Evolutionary conservation across 1,284 basidiomycete species (phyloP).

Genomic region (Pseudozyma sp.): DNA sequence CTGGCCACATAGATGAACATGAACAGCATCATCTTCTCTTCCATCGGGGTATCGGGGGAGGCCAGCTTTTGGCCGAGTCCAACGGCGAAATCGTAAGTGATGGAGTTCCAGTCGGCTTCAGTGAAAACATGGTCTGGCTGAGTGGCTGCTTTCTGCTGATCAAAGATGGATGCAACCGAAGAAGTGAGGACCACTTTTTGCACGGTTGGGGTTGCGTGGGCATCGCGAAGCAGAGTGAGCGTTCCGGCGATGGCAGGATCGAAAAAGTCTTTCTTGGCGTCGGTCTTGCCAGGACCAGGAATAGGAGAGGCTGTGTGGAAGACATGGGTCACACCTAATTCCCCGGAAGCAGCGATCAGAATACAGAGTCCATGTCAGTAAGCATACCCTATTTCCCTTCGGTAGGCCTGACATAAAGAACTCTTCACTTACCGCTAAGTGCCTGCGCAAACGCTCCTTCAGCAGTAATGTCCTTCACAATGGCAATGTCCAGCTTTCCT

Average conservation of each 20-base stretch:
- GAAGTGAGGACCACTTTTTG: constrained; percentile 10
- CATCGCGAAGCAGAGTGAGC: constrained; percentile 4
- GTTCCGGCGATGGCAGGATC: constrained; percentile 12
- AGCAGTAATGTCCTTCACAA: constrained; percentile 13
- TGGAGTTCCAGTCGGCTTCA: constrained; percentile 20
- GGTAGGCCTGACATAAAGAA: too few relatives aligned
- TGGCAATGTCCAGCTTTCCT: constrained; percentile 11
- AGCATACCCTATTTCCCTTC: too few relatives aligned
- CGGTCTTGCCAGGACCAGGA: constrained; percentile 10
- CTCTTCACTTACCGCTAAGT: background rate
- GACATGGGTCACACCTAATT: constrained; percentile 12
- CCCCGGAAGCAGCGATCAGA: too few relatives aligned
- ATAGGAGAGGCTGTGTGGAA: constrained; percentile 24
- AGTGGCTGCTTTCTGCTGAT: too few relatives aligned
- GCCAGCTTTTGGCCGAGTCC: background rate
- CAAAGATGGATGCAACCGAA: constrained; percentile 3
- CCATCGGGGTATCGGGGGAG: background rate
- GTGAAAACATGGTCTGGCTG: too few relatives aligned
- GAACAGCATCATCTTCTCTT: background rate
- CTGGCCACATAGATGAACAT: constrained; percentile 17
- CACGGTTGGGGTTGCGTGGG: background rate
- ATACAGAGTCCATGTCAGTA: too few relatives aligned
- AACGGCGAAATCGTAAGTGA: constrained; percentile 10
- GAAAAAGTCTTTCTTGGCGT: constrained; percentile 13
- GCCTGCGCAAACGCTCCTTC: constrained; percentile 1